phyloP scores from a whole-genome alignment of 352 stramenopile species.

The Phytopythium aichiense region DNA sequence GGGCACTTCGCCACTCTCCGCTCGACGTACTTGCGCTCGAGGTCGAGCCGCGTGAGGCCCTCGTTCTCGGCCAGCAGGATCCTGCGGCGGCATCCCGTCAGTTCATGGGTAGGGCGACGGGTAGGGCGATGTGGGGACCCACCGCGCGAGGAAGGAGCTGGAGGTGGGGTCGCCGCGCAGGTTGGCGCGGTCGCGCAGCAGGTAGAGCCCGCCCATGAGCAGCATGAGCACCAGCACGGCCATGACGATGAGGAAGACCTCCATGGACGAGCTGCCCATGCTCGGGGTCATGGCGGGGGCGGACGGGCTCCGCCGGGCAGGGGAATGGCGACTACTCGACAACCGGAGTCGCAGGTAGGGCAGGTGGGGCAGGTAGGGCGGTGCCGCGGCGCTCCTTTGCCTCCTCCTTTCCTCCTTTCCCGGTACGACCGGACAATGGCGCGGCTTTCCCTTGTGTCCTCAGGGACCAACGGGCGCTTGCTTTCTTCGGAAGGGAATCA shows the following conservation, averaged over 20 bases:
- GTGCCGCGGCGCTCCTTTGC: neutral
- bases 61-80: conserved; percentile 56
- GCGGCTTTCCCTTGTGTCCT: neutral
- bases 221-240: conserved; percentile 63
- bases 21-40: conserved; percentile 56
- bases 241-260: conserved; percentile 68
- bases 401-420: too few relatives aligned
- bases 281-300: neutral
- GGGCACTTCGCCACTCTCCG: neutral
- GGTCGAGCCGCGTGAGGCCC: conserved; percentile 61
- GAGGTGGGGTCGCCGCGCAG: conserved; percentile 23
- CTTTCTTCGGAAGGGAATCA: neutral
- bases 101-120: neutral
- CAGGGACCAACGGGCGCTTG: neutral
- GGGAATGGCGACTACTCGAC: neutral
- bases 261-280: conserved; percentile 33
- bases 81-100: neutral
- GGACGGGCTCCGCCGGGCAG: too few relatives aligned
- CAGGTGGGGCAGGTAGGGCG: too few relatives aligned
- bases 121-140: neutral
- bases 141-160: conserved; percentile 38
- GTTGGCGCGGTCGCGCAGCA: conserved; percentile 49
- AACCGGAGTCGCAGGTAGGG: neutral
- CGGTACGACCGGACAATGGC: neutral
- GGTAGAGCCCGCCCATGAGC: conserved; percentile 56